These are phyloP conservation scores for Tilletia horrida DNA, from an alignment of 1,284 basidiomycete genomes.

Conservation along the genomic window DNA sequence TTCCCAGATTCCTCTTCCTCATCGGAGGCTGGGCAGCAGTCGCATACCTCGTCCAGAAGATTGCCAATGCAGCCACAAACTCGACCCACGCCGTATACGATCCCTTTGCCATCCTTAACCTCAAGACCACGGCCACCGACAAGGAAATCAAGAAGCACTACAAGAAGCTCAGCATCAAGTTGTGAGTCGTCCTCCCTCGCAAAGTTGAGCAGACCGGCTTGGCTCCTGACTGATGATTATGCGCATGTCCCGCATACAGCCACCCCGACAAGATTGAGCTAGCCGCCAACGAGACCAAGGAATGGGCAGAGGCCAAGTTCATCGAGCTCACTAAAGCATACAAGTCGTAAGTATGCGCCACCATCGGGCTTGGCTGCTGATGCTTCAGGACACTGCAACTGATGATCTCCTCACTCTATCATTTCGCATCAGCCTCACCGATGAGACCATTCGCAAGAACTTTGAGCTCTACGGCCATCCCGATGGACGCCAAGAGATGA, in stretches of 20 bases:
- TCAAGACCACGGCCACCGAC: slow-evolving; percentile 73
- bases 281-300: slow-evolving; percentile 75
- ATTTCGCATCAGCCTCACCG: slow-evolving; percentile 81
- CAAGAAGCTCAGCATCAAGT: slow-evolving; percentile 69
- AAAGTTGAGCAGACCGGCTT: no score
- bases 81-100: slow-evolving; percentile 64
- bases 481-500: slow-evolving; percentile 89
- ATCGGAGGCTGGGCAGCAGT: slow-evolving; percentile 73
- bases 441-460: slow-evolving; percentile 88
- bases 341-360: slow-evolving; percentile 68
- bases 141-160: slow-evolving; percentile 96
- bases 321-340: slow-evolving; percentile 97
- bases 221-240: no score
- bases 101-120: slow-evolving; percentile 89
- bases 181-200: slow-evolving; percentile 21
- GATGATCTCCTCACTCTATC: neutral
- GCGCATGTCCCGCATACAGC: neutral
- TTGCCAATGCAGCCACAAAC: slow-evolving; percentile 62
- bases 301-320: slow-evolving; percentile 82
- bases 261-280: slow-evolving; percentile 96
- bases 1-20: slow-evolving; percentile 54
- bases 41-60: slow-evolving; percentile 66
- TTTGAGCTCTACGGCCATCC: slow-evolving; percentile 89
- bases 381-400: neutral
- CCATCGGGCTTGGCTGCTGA: neutral